Evolutionary conservation across 169 alveolate genomes (phyloP).

Genomic region (Plasmodium relictum): DNA sequence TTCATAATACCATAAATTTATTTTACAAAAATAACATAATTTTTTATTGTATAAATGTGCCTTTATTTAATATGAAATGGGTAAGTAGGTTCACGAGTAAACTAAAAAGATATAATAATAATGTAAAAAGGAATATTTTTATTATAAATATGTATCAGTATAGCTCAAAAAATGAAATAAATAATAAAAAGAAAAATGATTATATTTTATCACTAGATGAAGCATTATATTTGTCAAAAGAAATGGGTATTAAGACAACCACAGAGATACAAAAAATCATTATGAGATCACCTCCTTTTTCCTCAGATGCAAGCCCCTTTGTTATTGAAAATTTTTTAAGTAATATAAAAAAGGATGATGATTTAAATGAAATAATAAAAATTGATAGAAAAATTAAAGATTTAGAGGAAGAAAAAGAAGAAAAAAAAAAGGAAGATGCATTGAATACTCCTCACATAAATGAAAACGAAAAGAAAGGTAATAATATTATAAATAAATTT

Average conservation of each 20-base stretch:
- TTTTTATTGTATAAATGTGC: not conserved
- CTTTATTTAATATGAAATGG: conserved; percentile 5
- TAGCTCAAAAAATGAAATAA: conserved; percentile 19
- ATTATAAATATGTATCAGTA: conserved; percentile 2
- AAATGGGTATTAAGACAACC: conserved; percentile 88
- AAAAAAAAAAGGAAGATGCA: conserved; percentile 20
- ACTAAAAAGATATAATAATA: not conserved
- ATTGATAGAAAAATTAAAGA: conserved; percentile 46
- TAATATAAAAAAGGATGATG: conserved; percentile 54
- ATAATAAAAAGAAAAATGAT: conserved; percentile 12
- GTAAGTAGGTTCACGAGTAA: not conserved
- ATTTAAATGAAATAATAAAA: conserved; percentile 47
- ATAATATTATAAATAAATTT: conserved; percentile 18
- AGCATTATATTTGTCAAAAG: conserved; percentile 91
- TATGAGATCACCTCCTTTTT: conserved; percentile 88
- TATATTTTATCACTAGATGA: conserved; percentile 73
- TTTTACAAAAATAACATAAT: not conserved
- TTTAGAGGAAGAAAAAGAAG: conserved; percentile 9
- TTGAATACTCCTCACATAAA: not conserved
- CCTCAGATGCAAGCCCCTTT: conserved; percentile 87
- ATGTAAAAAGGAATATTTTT: not conserved
- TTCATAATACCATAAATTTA: not conserved
- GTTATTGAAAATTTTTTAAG: conserved; percentile 83
- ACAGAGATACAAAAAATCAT: conserved; percentile 85
- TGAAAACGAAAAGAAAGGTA: conserved; percentile 28